Base-by-base conservation (phyloP, 495 filamentous ascomycete species). In the Aspergillus mulundensis region DNA sequence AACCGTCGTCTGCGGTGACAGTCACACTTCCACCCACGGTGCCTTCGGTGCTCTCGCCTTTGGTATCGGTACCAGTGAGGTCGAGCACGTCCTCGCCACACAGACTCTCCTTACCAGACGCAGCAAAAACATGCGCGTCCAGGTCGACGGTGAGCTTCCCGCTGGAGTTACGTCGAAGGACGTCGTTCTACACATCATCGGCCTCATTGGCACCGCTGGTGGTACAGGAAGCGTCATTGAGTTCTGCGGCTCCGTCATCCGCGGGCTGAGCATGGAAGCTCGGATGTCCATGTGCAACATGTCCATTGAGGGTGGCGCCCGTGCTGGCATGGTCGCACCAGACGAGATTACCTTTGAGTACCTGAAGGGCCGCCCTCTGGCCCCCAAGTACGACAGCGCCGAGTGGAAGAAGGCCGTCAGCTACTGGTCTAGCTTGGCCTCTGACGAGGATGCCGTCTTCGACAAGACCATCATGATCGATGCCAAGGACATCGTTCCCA, bases 231-330 rank as follows among this genome's bases (percentile, higher is more conserved):
- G 88, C 49, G 94, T 98, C 56, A 96, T 98, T 62, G 94, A 98
- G 77, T 98, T 88, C 81, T 95, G 90, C 62, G 94, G 94, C 49
- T 95, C 90, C 49, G 90, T 92, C 50, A 96, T 98, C 66, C 83
- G 89, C 58, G 73, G 72, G 39, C 78, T 98, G 61, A 95, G 90
- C 74, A 96, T 98, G 84, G 94, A 98, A 70, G 94, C 94, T 36
- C 87, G 94, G 64, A 97, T 98, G 93, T 96, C 90, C 53, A 94
- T 98, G 68, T 97, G 94, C 75, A 98, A 98, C 77, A 98, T 98
- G 94, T 91, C 93, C n/a, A 97, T 97, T 67, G 94, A 98, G 77
- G 94, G 76, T 56, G 94, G 94, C 74, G 94, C 94, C 38, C 82
- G 94, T 77, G 93, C 94, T 54, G 94, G 94, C 56, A 93, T 98